Evolutionary conservation across 1,284 basidiomycete species (phyloP), one percentile per base, ranked within the genome.

Genomic region (Rugosomyces carneus): DNA sequence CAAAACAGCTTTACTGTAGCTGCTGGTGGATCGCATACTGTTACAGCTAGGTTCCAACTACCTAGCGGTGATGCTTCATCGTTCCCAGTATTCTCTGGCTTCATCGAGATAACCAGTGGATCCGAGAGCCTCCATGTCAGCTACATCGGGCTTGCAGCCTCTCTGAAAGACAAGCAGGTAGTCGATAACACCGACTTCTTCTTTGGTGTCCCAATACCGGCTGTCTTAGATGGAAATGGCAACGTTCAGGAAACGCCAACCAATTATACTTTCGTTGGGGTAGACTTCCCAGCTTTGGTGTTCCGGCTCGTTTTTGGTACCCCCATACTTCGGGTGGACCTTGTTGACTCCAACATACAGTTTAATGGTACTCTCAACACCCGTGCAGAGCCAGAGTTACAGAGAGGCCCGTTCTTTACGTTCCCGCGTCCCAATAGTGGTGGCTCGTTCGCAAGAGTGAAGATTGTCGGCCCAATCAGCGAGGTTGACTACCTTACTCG

Each of bases 61-160:
- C 81, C 80, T 0, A 54, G 55, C 1, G 69, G 67, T 3, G 70
- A 79, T 49, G 54, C 68, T 0, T 59, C 66, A 9, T 68, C 70
- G 2, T 73, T 75, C 58, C 80, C 81, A 5, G 68, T 82, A 40
- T 83, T 71, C 65, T 77, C 76, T 35, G 80, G 80, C 3, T 80
- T 74, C 65, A 74, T 82, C 51, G 60, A 77, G 48, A 64, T 78
- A 42, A 59, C 64, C 10, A 72, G 65, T 47, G 66, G 56, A 3
- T 51, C 58, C 1, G 75, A 78, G 47, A 62, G 52, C 11, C 62
- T 67, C 39, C 75, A 78, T 43, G 75, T 76, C 15, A 64, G 73
- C 0, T 80, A 80, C 55, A 59, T 78, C 29, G 76, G 76, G 4
- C 57, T 75, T 8, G 71, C 64, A 9, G 74, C 69, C 1, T 62